phyloP scores from a whole-genome alignment of 164 flowering plant species.

The Chimonanthus praecox region DNA sequence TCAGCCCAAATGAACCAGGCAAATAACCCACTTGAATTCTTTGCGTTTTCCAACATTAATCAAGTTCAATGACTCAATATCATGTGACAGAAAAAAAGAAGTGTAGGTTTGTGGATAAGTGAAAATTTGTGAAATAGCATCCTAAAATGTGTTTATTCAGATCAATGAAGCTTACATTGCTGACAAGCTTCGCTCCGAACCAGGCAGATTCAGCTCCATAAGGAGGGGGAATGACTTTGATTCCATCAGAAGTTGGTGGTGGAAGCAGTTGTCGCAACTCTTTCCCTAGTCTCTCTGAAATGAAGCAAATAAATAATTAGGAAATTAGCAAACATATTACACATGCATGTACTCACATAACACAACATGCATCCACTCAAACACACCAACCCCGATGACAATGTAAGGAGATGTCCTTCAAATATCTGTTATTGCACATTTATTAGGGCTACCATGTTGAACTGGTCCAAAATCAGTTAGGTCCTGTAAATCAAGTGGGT shows the following conservation, averaged over 20 bases:
- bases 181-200: slow-evolving; percentile 81
- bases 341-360: no score
- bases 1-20: not conserved
- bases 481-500: no score
- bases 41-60: not conserved
- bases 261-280: slow-evolving; percentile 55
- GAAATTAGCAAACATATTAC: no score
- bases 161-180: slow-evolving; percentile 56
- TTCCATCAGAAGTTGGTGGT: slow-evolving; percentile 41
- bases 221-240: slow-evolving; percentile 78
- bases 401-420: no score
- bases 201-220: slow-evolving; percentile 79
- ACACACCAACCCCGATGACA: no score
- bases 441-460: no score
- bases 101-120: not conserved
- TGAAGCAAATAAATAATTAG: slow-evolving; percentile 2
- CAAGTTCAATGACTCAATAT: no score
- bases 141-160: not conserved
- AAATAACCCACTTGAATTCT: not conserved
- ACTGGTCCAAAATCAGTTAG: no score
- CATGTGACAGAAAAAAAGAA: not conserved
- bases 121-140: not conserved
- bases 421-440: no score
- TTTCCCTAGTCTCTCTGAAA: slow-evolving; percentile 77
- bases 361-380: no score